A percentile compares a stretch with the other conserved stretches of the same genome.
Evolutionary conservation across 441 rosid species (phyloP).

Genomic region (Gossypium schwendimanii): DNA sequence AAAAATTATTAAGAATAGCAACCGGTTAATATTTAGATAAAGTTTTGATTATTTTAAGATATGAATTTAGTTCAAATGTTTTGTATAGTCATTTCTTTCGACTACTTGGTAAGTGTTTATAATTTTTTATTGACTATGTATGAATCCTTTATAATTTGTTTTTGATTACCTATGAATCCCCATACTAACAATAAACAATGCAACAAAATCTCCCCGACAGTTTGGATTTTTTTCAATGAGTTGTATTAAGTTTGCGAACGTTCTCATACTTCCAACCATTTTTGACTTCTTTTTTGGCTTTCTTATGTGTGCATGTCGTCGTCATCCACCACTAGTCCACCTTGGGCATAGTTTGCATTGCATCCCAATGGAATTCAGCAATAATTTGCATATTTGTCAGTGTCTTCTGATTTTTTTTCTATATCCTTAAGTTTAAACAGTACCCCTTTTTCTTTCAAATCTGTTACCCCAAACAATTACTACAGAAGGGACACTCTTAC

Average conservation of each 20-base stretch:
- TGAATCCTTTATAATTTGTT: neutral
- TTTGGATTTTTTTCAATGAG: constrained; percentile 14
- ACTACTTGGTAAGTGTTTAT: neutral
- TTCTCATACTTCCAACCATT: constrained; percentile 4
- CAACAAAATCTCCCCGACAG: constrained; percentile 21
- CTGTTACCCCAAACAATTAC: constrained; percentile 11
- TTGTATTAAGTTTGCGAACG: neutral
- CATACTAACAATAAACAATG: neutral
- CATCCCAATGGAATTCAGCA: neutral
- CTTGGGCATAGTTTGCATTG: neutral
- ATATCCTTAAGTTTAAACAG: neutral
- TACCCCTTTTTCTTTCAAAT: neutral
- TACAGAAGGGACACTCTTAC: neutral
- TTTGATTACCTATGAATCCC: neutral
- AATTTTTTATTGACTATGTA: no score
- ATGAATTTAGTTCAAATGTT: no score
- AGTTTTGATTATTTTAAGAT: no score
- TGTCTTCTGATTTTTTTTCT: neutral
- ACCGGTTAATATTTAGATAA: no score
- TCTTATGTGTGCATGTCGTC: constrained; percentile 11
- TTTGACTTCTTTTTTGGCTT: neutral
- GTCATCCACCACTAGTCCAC: neutral
- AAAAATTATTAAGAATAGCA: no score
- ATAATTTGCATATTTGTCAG: neutral
- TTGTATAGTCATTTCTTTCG: no score